These are phyloP conservation scores for Aureoboletus auriporus DNA, from an alignment of 768 basidiomycete species.

Conservation along the genomic window DNA sequence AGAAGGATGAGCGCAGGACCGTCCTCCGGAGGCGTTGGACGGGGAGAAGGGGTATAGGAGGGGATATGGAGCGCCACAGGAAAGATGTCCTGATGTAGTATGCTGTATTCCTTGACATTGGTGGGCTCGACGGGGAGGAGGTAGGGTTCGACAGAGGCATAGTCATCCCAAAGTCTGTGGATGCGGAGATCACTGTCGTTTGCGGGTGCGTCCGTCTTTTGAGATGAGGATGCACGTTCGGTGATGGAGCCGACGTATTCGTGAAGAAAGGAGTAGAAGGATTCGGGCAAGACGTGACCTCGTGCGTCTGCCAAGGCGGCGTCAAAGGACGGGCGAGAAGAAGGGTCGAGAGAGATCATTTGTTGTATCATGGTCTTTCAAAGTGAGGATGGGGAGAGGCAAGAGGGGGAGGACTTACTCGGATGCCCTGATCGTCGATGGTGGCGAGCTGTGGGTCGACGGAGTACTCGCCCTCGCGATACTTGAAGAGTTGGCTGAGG, in stretches of 20 bases:
- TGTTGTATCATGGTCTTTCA: conserved; percentile 76
- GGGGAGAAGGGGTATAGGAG: conserved; percentile 36
- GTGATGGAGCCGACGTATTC: conserved; percentile 82
- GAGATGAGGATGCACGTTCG: conserved; percentile 51
- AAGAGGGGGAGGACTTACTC: conserved; percentile 47
- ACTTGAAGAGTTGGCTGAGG: conserved; percentile 92
- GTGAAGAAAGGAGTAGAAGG: conserved; percentile 93
- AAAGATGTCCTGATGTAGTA: conserved; percentile 56
- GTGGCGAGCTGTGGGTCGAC: conserved; percentile 66
- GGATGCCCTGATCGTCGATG: conserved; percentile 79
- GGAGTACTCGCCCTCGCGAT: conserved; percentile 78
- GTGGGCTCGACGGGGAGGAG: conserved; percentile 45
- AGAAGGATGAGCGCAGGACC: conserved; percentile 88
- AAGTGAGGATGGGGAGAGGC: neutral
- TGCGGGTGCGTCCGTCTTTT: conserved; percentile 44
- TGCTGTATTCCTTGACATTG: conserved; percentile 50
- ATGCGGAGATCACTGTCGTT: conserved; percentile 83
- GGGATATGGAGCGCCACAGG: conserved; percentile 71
- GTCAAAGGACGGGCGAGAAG: conserved; percentile 77
- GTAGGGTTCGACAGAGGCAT: conserved; percentile 75
- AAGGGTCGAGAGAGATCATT: conserved; percentile 85
- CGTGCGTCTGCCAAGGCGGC: conserved; percentile 69
- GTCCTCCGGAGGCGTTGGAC: conserved; percentile 68
- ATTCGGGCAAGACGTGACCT: conserved; percentile 82
- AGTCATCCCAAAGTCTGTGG: conserved; percentile 84